Evolutionary conservation across 164 flowering plant species (phyloP).

Genomic region (Berberis vulgaris): DNA sequence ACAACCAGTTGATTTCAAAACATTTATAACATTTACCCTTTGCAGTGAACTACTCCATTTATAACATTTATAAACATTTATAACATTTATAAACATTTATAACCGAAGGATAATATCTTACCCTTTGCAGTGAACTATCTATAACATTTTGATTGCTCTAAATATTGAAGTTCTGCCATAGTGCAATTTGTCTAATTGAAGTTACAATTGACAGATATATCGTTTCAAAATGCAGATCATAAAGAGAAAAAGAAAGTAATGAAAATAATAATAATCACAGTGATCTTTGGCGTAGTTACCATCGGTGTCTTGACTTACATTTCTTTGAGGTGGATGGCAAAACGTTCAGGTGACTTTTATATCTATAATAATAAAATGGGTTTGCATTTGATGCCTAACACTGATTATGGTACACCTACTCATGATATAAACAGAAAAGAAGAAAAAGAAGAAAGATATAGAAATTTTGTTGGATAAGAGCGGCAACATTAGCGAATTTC

Average conservation of each 20-base stretch:
- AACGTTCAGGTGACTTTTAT: not conserved
- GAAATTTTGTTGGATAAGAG: not conserved
- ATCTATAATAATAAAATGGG: not conserved
- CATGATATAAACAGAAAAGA: not conserved
- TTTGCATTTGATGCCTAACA: too few relatives aligned
- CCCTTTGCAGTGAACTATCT: too few relatives aligned
- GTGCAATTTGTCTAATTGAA: not conserved
- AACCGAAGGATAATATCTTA: too few relatives aligned
- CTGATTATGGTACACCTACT: not conserved
- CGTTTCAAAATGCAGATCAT: not conserved
- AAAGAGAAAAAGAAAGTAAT: not conserved
- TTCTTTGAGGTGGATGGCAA: not conserved
- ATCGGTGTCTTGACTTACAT: not conserved
- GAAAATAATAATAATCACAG: not conserved
- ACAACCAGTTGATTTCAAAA: too few relatives aligned
- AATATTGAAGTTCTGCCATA: too few relatives aligned
- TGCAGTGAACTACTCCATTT: too few relatives aligned
- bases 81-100: too few relatives aligned
- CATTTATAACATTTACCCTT: too few relatives aligned
- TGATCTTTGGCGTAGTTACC: not conserved
- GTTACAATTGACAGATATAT: not conserved
- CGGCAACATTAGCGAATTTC: not conserved
- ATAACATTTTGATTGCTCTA: not conserved
- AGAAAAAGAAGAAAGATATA: not conserved
- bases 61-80: too few relatives aligned